These are phyloP conservation scores for Staphylotrichum tortipilum DNA, from an alignment of 495 filamentous ascomycete species.

Conservation along the genomic window DNA sequence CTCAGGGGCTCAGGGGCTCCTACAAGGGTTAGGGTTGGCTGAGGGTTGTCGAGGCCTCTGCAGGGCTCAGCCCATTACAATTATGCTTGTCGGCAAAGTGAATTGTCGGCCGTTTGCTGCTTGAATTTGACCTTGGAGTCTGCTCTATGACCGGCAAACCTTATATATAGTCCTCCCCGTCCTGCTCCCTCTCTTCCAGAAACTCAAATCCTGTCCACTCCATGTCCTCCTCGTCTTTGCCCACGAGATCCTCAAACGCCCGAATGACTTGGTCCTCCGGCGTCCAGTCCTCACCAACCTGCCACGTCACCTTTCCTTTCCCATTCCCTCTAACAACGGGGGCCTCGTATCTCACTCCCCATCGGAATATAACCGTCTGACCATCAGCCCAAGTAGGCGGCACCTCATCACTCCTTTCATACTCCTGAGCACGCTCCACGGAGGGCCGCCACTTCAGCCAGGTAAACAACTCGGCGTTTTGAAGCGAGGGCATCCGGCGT, in stretches of 20 bases:
- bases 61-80: too few relatives aligned
- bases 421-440: background rate
- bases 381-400: background rate
- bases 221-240: constrained; percentile 3
- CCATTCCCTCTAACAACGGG: background rate
- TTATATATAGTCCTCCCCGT: too few relatives aligned
- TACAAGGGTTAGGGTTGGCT: too few relatives aligned
- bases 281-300: constrained; percentile 12
- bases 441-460: background rate
- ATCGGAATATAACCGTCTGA: constrained; percentile 2
- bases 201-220: background rate
- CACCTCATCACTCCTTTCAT: background rate
- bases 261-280: constrained; percentile 2
- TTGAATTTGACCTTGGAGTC: too few relatives aligned
- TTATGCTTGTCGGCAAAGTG: too few relatives aligned
- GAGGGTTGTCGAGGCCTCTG: too few relatives aligned
- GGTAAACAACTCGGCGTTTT: background rate
- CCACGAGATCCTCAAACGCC: constrained; percentile 10
- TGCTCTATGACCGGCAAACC: too few relatives aligned
- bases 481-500: background rate
- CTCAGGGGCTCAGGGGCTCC: too few relatives aligned
- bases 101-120: too few relatives aligned
- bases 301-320: constrained; percentile 11
- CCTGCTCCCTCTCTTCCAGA: background rate
- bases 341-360: constrained; percentile 10